Conservation (phyloP, 2,329 filamentous ascomycete genomes). For the Penicillium vulpinum region DNA sequence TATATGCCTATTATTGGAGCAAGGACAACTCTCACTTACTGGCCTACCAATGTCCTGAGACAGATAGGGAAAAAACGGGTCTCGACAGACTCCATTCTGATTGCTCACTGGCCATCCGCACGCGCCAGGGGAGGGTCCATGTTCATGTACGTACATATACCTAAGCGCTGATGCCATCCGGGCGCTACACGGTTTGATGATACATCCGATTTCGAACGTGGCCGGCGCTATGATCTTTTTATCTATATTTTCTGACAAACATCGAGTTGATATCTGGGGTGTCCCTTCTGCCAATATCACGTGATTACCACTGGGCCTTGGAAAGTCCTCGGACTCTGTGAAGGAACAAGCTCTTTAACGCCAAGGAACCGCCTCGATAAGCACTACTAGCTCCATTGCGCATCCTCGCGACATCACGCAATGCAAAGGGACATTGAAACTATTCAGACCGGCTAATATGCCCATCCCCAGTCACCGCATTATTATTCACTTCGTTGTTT, state of each 20-base stretch:
- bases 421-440: too few relatives aligned
- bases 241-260: not conserved
- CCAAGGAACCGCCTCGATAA: too few relatives aligned
- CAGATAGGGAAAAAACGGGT: not conserved
- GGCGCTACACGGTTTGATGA: not conserved
- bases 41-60: not conserved
- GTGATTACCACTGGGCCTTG: too few relatives aligned
- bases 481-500: not conserved
- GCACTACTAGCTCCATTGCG: too few relatives aligned
- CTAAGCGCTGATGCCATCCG: not conserved
- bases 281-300: too few relatives aligned
- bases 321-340: too few relatives aligned
- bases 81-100: not conserved
- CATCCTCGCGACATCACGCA: too few relatives aligned
- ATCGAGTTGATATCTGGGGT: not conserved
- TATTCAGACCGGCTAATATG: not conserved
- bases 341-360: too few relatives aligned
- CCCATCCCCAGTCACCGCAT: too few relatives aligned
- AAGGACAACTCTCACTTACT: not conserved
- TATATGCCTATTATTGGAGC: not conserved
- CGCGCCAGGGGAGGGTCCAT: slow-evolving; percentile 3
- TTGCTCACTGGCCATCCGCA: not conserved
- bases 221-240: not conserved
- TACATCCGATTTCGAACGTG: not conserved
- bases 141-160: too few relatives aligned